These are phyloP conservation scores for Aspergillus alliaceus DNA, from an alignment of 2,329 filamentous ascomycete genomes.

Conservation along the genomic window DNA sequence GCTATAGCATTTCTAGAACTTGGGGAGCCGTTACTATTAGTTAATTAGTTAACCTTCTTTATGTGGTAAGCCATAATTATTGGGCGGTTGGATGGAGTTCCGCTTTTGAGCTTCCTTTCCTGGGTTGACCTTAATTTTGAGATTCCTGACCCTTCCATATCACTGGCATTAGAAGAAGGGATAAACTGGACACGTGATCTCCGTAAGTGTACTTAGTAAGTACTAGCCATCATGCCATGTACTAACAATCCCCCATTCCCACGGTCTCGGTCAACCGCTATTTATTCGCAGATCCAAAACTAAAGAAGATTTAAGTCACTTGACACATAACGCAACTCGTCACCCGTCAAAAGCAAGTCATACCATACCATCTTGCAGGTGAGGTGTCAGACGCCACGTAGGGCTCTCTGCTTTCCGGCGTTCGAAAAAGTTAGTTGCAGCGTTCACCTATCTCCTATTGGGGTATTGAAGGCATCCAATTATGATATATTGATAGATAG, in stretches of 20 bases:
- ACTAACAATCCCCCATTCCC: neutral
- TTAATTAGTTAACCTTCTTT: constrained; percentile 1
- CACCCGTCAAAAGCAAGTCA: constrained; percentile 5
- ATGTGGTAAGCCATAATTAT: neutral
- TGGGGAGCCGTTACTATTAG: neutral
- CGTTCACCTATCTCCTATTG: neutral
- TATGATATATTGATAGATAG: neutral
- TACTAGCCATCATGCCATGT: neutral
- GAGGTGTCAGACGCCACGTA: constrained; percentile 13
- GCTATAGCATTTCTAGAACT: neutral
- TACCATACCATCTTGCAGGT: constrained; percentile 12
- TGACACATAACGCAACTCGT: constrained; percentile 4
- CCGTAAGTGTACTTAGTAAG: neutral
- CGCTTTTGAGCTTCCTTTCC: neutral
- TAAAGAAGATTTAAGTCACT: neutral
- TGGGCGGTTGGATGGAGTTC: neutral
- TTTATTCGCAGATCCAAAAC: neutral
- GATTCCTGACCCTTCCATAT: neutral
- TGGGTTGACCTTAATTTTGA: neutral
- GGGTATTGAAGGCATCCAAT: neutral
- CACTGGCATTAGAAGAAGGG: no score
- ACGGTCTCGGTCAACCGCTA: neutral
- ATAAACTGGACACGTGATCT: neutral
- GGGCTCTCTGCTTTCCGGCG: neutral
- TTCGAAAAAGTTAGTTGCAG: neutral